These are phyloP conservation scores for Neonectria punicea DNA, from an alignment of 2,329 filamentous ascomycete genomes.

Conservation along the genomic window DNA sequence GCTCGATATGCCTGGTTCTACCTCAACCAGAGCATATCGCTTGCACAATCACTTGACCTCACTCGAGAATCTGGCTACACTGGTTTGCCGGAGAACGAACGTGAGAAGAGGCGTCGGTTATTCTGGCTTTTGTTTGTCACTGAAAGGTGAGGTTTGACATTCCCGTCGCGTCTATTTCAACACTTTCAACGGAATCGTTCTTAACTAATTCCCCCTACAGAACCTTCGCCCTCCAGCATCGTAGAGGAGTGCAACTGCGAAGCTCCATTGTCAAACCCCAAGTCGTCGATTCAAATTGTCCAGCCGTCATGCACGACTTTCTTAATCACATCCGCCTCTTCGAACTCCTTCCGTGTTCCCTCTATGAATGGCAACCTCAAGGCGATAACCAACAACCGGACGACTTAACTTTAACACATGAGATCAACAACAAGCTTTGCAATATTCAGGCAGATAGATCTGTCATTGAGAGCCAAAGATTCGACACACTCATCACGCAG, in stretches of 20 bases:
- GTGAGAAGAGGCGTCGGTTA: conserved; percentile 43
- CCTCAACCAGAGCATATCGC: conserved; percentile 46
- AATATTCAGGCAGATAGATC: conserved; percentile 42
- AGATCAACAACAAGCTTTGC: conserved; percentile 43
- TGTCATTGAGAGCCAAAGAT: conserved; percentile 46
- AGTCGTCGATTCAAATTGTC: conserved; percentile 46
- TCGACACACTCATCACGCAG: conserved; percentile 48
- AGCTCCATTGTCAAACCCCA: conserved; percentile 45
- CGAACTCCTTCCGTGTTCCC: conserved; percentile 41
- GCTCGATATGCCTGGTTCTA: conserved; percentile 46
- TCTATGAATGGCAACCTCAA: conserved; percentile 46
- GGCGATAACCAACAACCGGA: conserved; percentile 33
- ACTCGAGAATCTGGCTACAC: conserved; percentile 42
- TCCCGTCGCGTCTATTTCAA: no score
- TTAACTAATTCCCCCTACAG: conserved; percentile 16
- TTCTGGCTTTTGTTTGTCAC: conserved; percentile 51
- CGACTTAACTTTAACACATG: conserved; percentile 37
- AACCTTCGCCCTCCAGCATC: conserved; percentile 46
- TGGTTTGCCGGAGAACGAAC: conserved; percentile 34
- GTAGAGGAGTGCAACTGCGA: conserved; percentile 45
- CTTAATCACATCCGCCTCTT: conserved; percentile 48
- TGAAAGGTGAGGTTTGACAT: conserved; percentile 34
- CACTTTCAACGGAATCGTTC: neutral
- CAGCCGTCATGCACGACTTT: conserved; percentile 48
- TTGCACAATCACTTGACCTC: conserved; percentile 43